Evolutionary conservation across 768 basidiomycete species (phyloP).

Genomic region (Imleria badia): DNA sequence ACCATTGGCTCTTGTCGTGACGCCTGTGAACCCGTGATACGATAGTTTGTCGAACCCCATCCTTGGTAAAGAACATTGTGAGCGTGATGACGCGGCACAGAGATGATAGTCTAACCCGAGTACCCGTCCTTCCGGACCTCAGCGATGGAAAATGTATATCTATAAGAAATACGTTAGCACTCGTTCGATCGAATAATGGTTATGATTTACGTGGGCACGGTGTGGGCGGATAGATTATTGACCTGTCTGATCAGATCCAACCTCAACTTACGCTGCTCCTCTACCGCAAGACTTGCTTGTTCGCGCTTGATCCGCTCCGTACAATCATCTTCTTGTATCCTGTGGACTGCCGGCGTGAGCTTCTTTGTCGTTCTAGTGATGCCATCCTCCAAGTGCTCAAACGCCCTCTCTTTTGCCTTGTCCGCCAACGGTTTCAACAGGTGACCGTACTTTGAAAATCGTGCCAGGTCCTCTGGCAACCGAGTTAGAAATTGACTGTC

Average conservation of each 20-base stretch:
- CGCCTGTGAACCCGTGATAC: conserved; percentile 3
- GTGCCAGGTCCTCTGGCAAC: background rate
- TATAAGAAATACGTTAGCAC: background rate
- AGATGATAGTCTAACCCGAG: background rate
- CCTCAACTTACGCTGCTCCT: conserved; percentile 14
- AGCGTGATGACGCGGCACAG: background rate
- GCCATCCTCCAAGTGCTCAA: background rate
- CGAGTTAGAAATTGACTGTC: background rate
- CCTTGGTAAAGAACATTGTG: background rate
- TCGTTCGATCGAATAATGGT: background rate
- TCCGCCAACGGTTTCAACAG: background rate
- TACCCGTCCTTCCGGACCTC: background rate
- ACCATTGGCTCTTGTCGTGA: conserved; percentile 17
- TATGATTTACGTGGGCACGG: background rate
- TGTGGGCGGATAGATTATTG: conserved; percentile 12
- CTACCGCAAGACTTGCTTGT: background rate
- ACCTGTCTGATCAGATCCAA: conserved; percentile 17
- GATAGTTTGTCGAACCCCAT: background rate
- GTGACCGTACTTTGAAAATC: background rate
- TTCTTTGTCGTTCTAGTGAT: conserved; percentile 6
- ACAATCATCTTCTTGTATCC: conserved; percentile 6
- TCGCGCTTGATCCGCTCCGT: background rate
- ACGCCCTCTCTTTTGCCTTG: background rate
- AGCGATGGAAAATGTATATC: conserved; percentile 11
- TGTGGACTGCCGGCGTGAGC: conserved; percentile 7